Evolutionary conservation across 1,139 yeast genomes (phyloP), one percentile per base, ranked within the genome.

Genomic region (Geotrichum aggregatum): DNA sequence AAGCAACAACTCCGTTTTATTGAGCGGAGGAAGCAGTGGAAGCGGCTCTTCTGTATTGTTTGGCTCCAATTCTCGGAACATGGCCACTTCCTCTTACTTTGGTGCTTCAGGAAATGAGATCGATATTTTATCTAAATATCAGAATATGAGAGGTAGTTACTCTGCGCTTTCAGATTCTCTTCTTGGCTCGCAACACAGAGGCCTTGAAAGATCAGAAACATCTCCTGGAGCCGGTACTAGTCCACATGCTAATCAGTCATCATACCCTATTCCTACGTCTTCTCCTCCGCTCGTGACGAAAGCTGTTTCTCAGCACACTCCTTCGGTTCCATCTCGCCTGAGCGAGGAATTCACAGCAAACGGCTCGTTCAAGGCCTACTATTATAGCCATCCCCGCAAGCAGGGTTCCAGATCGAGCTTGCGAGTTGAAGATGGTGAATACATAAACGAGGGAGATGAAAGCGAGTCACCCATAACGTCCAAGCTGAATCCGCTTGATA

Each of bases 91-190:
- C 6, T 39, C 42, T 10, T 53, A 48, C 34, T 26, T 52, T 26
- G 44, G 41, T 45, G 39, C 51, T 21, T 39, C 54, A 6, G 57
- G 52, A 3, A 33, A 47, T 10, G 40, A 50, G n/a, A 44, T 55
- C 22, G 58, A 64, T 26, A 63, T 80, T 0, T 62, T 80, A 47
- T 69, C 76, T 2, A 67, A 70, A 54, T 80, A 72, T 60, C 82
- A 79, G 58, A 65, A 67, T 49, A 68, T 80, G 70, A 73, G 71
- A 53, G 69, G 71, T 1, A 73, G 72, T 28, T 78, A 77, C 56
- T 73, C 74, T 30, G 67, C 74, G 5, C 63, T 80, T 38, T 61
- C 73, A 1, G 74, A 72, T 43, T 66, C 71, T 4, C 54, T 69
- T 44, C 63, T 28, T 7, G 49, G 42, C 4, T 48, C 51, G n/a